Evolutionary conservation across 805 yeast genomes (phyloP).

Genomic region (Debaryomyces maramus): DNA sequence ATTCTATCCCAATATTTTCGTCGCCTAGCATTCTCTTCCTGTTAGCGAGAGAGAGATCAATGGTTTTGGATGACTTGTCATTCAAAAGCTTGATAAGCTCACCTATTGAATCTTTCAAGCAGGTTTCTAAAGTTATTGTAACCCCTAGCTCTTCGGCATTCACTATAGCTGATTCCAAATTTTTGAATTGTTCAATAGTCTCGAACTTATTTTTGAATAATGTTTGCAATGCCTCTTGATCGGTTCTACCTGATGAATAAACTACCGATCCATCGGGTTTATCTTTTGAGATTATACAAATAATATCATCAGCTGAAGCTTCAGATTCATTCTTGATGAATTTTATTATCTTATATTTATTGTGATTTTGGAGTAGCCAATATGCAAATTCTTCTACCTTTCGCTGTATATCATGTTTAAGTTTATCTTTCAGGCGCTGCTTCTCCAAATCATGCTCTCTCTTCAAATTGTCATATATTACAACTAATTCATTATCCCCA

Average conservation of each 20-base stretch:
- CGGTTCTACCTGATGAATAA: not conserved
- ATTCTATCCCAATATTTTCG: conserved; percentile 1
- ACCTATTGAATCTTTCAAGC: not conserved
- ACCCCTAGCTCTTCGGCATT: not conserved
- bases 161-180: not conserved
- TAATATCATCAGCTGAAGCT: not conserved
- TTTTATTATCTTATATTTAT: conserved; percentile 1
- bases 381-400: conserved; percentile 10
- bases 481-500: conserved; percentile 23
- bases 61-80: conserved; percentile 5
- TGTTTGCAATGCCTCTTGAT: not conserved
- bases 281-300: not conserved
- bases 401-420: conserved; percentile 13
- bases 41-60: not conserved
- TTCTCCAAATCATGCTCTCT: conserved; percentile 20
- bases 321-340: conserved; percentile 1
- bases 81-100: conserved; percentile 5
- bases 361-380: conserved; percentile 13
- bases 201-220: not conserved
- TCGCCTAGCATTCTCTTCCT: not conserved
- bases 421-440: conserved; percentile 9
- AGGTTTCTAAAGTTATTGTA: not conserved
- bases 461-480: conserved; percentile 29
- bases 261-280: not conserved
- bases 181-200: not conserved